Evolutionary conservation across 768 basidiomycete species (phyloP).

Genomic region (Leccinellum albellum): DNA sequence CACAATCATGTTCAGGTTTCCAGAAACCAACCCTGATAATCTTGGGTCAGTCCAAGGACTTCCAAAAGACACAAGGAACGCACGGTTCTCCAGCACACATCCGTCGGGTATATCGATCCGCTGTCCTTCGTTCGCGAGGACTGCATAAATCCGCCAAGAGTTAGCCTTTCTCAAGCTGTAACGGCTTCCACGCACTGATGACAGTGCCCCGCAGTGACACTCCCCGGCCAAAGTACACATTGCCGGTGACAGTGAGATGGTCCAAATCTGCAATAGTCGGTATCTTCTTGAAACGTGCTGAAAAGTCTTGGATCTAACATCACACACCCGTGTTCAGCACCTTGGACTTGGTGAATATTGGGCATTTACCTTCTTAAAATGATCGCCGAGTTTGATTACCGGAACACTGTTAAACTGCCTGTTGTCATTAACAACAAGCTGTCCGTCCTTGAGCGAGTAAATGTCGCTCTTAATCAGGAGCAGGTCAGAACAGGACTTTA

Average conservation of each 20-base stretch:
- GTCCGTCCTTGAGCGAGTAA: slow-evolving; percentile 86
- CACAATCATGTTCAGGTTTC: slow-evolving; percentile 79
- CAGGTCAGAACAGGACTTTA: slow-evolving; percentile 84
- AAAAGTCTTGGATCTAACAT: slow-evolving; percentile 76
- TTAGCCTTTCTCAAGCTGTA: neutral
- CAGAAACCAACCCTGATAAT: slow-evolving; percentile 62
- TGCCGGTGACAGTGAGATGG: slow-evolving; percentile 90
- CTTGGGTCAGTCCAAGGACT: neutral
- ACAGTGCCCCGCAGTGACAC: slow-evolving; percentile 87
- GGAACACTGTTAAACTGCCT: slow-evolving; percentile 86
- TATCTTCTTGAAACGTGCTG: slow-evolving; percentile 93
- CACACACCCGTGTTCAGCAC: neutral
- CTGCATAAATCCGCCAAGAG: slow-evolving; percentile 18
- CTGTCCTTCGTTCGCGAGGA: slow-evolving; percentile 80
- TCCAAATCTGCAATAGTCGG: slow-evolving; percentile 88
- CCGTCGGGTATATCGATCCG: slow-evolving; percentile 83
- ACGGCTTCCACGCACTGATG: slow-evolving; percentile 48
- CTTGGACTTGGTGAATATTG: neutral
- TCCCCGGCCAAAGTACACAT: slow-evolving; percentile 86
- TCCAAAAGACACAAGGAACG: neutral
- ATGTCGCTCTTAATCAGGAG: slow-evolving; percentile 90
- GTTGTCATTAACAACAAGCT: slow-evolving; percentile 76
- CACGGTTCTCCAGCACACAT: slow-evolving; percentile 70
- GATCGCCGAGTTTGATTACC: slow-evolving; percentile 95
- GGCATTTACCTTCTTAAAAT: slow-evolving; percentile 84